phyloP scores from a whole-genome alignment of 371 early-diverging fungal species.

The Zychaea mexicana region DNA sequence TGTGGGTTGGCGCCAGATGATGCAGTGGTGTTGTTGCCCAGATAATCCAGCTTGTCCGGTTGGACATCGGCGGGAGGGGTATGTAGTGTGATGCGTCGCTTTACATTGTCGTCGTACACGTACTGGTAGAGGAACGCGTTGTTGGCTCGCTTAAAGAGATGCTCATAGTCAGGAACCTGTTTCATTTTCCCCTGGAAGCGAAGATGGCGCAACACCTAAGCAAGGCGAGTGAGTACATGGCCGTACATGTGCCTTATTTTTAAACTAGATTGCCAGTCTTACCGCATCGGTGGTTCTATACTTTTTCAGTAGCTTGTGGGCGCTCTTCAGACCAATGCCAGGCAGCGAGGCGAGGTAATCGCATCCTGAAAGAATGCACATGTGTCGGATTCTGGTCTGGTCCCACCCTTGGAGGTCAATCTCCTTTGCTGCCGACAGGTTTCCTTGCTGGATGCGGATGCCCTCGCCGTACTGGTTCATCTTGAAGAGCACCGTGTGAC shows the following conservation, averaged over 20 bases:
- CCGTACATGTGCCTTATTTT: no score
- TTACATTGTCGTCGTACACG: conserved; percentile 68
- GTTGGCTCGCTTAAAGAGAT: conserved; percentile 71
- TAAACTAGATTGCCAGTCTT: no score
- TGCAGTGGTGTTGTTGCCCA: conserved; percentile 10
- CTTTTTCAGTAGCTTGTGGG: conserved; percentile 65
- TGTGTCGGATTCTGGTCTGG: conserved; percentile 72
- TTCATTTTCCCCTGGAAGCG: conserved; percentile 29
- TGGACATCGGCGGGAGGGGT: conserved; percentile 2
- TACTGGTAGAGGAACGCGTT: conserved; percentile 82
- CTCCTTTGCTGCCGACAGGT: conserved; percentile 10
- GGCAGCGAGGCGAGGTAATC: conserved; percentile 90
- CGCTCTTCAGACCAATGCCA: conserved; percentile 90
- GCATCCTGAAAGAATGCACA: conserved; percentile 97
- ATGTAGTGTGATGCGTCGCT: not conserved
- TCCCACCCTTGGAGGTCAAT: conserved; percentile 63
- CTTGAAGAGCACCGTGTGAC: conserved; percentile 78
- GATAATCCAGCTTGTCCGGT: conserved; percentile 10
- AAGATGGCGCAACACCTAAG: conserved; percentile 30
- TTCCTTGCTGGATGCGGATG: conserved; percentile 52
- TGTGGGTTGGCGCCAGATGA: not conserved
- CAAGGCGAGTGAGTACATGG: no score
- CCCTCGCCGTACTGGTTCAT: conserved; percentile 76
- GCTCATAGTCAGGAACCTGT: conserved; percentile 62
- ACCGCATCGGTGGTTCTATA: conserved; percentile 51